Base-by-base conservation (phyloP, 139 green algal genomes). In the Picochlorum sp. region DNA sequence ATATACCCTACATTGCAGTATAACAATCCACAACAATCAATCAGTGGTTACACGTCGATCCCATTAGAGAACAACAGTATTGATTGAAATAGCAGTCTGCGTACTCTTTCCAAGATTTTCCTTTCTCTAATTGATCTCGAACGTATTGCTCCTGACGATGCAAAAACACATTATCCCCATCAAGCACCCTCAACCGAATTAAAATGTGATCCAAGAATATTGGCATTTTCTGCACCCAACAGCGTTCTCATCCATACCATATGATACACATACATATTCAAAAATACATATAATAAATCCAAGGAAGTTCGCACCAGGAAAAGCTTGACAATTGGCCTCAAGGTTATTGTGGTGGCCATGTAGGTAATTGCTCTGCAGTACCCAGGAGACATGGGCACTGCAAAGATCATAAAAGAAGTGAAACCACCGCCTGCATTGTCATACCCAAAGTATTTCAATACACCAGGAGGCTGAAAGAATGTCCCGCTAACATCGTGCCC, bases 81-180 rank as follows among this genome's bases (percentile, higher is more conserved):
- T 41, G 35, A n/a, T 41, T 41, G 10, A 9, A 41, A 41, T 9
- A 9, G 9, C 13, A 40, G 16, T 6, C 9, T 24, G n/a, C 50
- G 6, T 58, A 9, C 6, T 41, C 50, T 22, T 20, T 18, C 9
- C 12, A 6, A 30, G 10, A 6, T 35, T 18, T n/a, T 12, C 6
- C 50, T 41, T 40, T 20, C 16, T 58, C 50, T 6, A 22, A 12
- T 20, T 40, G 20, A 44, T 22, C 10, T n/a, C n/a, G n/a, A n/a
- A n/a, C n/a, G n/a, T n/a, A n/a, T 8, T 58, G 50, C 20, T 58
- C 50, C 16, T 58, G 50, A 18, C 20, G 6, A 41, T 58, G 51
- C 2, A 53, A 30, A 14, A 57, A 33, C 24, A 68, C 51, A 18
- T 61, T 61, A 25, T 30, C 50, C 7, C 32, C 51, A 41, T 68